Evolutionary conservation across 1,139 yeast genomes (phyloP).

Genomic region (Hemisphaericaspora lyxosophila): DNA sequence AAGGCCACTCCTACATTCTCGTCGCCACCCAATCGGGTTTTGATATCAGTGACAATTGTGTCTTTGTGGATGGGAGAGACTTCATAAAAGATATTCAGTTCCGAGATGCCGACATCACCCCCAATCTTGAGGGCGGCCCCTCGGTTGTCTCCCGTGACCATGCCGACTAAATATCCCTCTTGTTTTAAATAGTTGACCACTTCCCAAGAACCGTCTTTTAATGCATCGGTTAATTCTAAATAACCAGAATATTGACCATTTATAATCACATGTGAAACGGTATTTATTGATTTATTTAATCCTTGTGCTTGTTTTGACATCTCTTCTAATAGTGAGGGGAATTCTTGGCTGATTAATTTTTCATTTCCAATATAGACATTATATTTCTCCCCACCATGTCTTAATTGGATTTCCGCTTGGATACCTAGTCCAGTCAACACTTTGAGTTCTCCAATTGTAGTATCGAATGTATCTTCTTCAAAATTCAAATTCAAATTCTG

Average conservation of each 20-base stretch:
- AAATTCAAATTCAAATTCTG: slow-evolving; percentile 26
- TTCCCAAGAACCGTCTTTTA: slow-evolving; percentile 63
- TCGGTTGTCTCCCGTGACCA: slow-evolving; percentile 86
- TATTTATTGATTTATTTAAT: slow-evolving; percentile 23
- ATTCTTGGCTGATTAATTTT: slow-evolving; percentile 38
- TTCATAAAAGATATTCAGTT: slow-evolving; percentile 68
- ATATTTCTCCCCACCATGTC: slow-evolving; percentile 17
- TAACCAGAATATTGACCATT: slow-evolving; percentile 62
- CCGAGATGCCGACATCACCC: slow-evolving; percentile 61
- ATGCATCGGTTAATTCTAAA: slow-evolving; percentile 65
- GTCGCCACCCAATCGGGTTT: slow-evolving; percentile 36
- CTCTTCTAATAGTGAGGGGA: slow-evolving; percentile 9
- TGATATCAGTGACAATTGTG: slow-evolving; percentile 60
- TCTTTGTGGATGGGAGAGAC: slow-evolving; percentile 79
- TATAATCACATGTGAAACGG: slow-evolving; percentile 47
- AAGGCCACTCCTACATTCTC: slow-evolving; percentile 60
- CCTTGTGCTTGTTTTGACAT: slow-evolving; percentile 13
- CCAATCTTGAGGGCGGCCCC: slow-evolving; percentile 69
- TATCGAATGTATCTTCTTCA: slow-evolving; percentile 35
- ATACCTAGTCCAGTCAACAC: slow-evolving; percentile 75
- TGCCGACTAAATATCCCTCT: slow-evolving; percentile 67
- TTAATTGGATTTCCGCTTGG: slow-evolving; percentile 39
- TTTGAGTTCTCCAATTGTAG: slow-evolving; percentile 40
- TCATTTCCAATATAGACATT: slow-evolving; percentile 58
- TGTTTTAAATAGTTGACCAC: slow-evolving; percentile 57